Base-by-base conservation (phyloP, 352 stramenopile genomes). In the Globisporangium emineosum region DNA sequence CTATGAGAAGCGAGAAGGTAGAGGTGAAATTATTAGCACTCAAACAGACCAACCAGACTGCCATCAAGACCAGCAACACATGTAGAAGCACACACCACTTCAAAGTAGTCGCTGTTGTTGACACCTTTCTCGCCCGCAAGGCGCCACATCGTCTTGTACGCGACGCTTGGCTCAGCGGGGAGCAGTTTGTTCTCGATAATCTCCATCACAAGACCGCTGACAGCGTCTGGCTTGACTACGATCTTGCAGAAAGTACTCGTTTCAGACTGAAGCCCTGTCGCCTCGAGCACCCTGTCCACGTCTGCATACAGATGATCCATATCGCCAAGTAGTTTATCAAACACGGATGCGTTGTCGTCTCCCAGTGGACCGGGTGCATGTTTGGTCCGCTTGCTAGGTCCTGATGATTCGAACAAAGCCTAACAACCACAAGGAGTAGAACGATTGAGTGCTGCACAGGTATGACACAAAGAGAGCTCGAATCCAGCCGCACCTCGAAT, bases 101-200 rank as follows among this genome's bases (percentile, higher is more conserved):
- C 43, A 50, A 50, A 50, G n/a, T 50, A 50, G 43, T 50, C n/a
- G 43, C 43, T 50, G 43, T 50, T 25, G 43, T 50, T 50, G 19
- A 50, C 43, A 5, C 43, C 43, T 15, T 50, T 50, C 19, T 50
- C 43, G 19, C 17, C 43, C 43, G 43, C 43, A 50, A 50, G 25
- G 43, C 43, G 43, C 43, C 43, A 50, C 43, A 50, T 50, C n/a
- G 43, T 25, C 8, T 25, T 50, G n/a, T 50, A 50, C n/a, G 43
- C 43, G 7, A 51, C n/a, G 8, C n/a, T 27, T 10, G n/a, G n/a
- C n/a, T 51, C 43, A 12, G 43, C 43, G 6, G 43, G 43, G n/a
- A 51, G 43, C n/a, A 51, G 43, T n/a, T 29, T 51, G 43, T 27
- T 51, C 43, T 51, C 43, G n/a, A 51, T 17, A 29, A 51, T 51